Percentiles rank a stretch among this genome's conserved stretches.
phyloP scores from a whole-genome alignment of 768 basidiomycete genomes.

The Suillus subaureus region DNA sequence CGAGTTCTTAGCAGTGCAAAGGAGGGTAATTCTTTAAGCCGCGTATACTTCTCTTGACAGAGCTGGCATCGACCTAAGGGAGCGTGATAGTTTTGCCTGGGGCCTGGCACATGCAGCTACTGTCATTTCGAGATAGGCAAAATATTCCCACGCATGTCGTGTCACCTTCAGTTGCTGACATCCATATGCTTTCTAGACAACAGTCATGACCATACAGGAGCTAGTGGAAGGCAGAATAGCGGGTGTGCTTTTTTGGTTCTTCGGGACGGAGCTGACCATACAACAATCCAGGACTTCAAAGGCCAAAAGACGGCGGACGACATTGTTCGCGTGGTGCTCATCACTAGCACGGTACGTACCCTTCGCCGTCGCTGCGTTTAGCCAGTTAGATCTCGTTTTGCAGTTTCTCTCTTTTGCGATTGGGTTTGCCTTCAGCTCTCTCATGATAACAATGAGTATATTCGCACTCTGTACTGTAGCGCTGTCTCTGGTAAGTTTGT shows the following conservation, averaged over 20 bases:
- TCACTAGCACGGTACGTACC: constrained; percentile 26
- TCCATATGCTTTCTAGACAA: neutral
- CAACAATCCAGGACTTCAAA: constrained; percentile 29
- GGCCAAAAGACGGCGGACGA: constrained; percentile 31
- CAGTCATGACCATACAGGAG: constrained; percentile 28
- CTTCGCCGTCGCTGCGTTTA: neutral
- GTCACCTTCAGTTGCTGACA: neutral
- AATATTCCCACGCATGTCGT: neutral
- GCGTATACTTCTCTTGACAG: neutral
- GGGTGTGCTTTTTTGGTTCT: constrained; percentile 5
- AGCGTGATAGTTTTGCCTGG: neutral
- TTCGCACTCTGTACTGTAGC: constrained; percentile 4
- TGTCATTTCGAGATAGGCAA: neutral
- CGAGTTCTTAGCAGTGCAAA: neutral
- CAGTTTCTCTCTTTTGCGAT: constrained; percentile 33
- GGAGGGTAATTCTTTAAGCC: neutral
- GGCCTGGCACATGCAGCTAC: neutral
- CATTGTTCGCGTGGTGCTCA: constrained; percentile 25
- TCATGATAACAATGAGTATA: constrained; percentile 25
- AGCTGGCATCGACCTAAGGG: neutral
- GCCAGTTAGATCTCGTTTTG: neutral
- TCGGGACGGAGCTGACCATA: constrained; percentile 4
- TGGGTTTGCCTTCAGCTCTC: constrained; percentile 31
- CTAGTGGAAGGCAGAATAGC: constrained; percentile 35
- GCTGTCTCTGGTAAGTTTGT: constrained; percentile 7